phyloP scores from a whole-genome alignment of 345 rosid genomes.

The Lepidium aucheri region DNA sequence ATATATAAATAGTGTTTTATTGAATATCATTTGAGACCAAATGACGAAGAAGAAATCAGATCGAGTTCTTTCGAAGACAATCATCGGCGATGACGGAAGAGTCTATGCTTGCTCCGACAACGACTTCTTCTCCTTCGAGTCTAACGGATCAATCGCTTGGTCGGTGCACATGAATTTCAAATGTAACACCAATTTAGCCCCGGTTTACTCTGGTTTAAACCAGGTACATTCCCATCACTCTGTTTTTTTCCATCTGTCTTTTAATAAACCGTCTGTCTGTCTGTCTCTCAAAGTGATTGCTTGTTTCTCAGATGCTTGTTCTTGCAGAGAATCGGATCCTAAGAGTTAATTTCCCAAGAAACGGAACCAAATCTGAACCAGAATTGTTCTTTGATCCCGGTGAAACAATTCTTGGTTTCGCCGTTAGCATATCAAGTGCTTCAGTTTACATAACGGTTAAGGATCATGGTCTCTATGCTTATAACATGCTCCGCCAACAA shows the following conservation, averaged over 20 bases:
- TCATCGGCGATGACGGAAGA: slow-evolving; percentile 57
- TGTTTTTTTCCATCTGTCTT: background rate
- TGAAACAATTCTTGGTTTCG: slow-evolving; percentile 50
- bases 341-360: slow-evolving; percentile 32
- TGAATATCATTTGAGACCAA: slow-evolving; percentile 17
- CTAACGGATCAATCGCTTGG: slow-evolving; percentile 77
- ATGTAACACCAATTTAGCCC: slow-evolving; percentile 46
- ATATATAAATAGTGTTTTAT: background rate
- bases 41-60: slow-evolving; percentile 7
- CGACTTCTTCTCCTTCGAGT: slow-evolving; percentile 59
- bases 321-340: slow-evolving; percentile 68
- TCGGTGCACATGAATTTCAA: slow-evolving; percentile 45
- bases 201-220: slow-evolving; percentile 53
- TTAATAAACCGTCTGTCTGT: too few relatives aligned
- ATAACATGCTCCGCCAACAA: slow-evolving; percentile 27
- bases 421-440: slow-evolving; percentile 53
- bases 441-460: slow-evolving; percentile 52
- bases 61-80: slow-evolving; percentile 54
- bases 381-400: slow-evolving; percentile 60
- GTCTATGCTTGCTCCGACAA: slow-evolving; percentile 58
- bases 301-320: slow-evolving; percentile 51
- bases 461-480: slow-evolving; percentile 58
- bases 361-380: slow-evolving; percentile 35
- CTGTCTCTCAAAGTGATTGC: background rate
- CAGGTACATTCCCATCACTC: slow-evolving; percentile 33